phyloP scores from a whole-genome alignment of 371 early-diverging fungal genomes.

The Chytridium lagenaria region DNA sequence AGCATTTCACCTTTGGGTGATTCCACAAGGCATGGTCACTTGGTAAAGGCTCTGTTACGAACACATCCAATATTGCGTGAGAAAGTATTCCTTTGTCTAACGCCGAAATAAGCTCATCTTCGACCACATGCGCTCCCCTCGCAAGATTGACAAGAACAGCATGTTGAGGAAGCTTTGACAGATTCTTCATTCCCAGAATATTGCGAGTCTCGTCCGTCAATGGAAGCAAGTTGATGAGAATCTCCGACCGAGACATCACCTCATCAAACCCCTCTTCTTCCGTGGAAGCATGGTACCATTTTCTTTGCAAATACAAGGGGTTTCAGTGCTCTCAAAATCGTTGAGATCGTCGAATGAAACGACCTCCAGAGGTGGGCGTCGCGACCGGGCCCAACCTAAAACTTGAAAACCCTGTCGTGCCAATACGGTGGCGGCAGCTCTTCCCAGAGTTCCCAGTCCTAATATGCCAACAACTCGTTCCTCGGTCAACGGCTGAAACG shows the following conservation, averaged over 20 bases:
- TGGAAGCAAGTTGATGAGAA: constrained; percentile 28
- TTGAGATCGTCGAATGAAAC: constrained; percentile 4
- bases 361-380: background rate
- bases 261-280: constrained; percentile 15
- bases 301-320: background rate
- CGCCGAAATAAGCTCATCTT: constrained; percentile 19
- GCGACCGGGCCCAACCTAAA: constrained; percentile 10
- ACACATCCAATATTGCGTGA: constrained; percentile 27
- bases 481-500: constrained; percentile 8
- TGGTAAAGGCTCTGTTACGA: constrained; percentile 22
- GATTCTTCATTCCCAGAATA: constrained; percentile 1
- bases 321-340: background rate
- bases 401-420: constrained; percentile 15
- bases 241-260: background rate
- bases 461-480: constrained; percentile 18
- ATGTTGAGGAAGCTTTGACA: constrained; percentile 5
- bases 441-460: constrained; percentile 24
- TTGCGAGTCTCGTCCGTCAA: constrained; percentile 3
- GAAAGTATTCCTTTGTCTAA: constrained; percentile 9
- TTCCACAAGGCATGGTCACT: constrained; percentile 10
- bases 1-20: constrained; percentile 17
- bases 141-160: constrained; percentile 19
- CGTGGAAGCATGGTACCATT: background rate
- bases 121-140: constrained; percentile 18
- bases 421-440: constrained; percentile 6